These are phyloP conservation scores for Wickerhamomyces strasburgensis DNA, from an alignment of 805 yeast genomes.

Conservation along the genomic window DNA sequence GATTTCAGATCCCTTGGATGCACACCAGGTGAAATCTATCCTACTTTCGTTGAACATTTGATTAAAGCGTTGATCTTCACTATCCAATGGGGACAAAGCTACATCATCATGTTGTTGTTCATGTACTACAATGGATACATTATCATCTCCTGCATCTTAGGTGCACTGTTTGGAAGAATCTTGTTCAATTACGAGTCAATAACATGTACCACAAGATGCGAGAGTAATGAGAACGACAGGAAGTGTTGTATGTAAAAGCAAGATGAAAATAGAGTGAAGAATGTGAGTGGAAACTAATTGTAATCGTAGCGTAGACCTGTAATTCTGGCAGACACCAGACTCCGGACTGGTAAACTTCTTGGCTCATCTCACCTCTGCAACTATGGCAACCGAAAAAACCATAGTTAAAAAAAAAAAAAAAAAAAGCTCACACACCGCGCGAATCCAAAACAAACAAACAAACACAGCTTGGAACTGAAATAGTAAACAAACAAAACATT, in stretches of 20 bases:
- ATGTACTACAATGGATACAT: conserved; percentile 74
- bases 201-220: conserved; percentile 21
- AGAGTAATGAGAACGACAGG: conserved; percentile 27
- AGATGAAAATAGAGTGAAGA: too few relatives aligned
- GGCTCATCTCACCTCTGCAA: neutral
- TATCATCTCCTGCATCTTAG: conserved; percentile 56
- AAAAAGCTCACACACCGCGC: neutral
- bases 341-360: too few relatives aligned
- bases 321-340: too few relatives aligned
- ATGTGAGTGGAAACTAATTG: too few relatives aligned
- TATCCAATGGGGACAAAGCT: conserved; percentile 58
- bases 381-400: neutral
- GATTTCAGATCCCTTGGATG: conserved; percentile 10
- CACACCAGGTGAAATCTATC: conserved; percentile 26
- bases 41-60: conserved; percentile 46
- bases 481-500: neutral
- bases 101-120: conserved; percentile 64
- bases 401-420: too few relatives aligned
- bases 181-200: conserved; percentile 46
- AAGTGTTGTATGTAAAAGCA: conserved; percentile 29
- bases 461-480: neutral
- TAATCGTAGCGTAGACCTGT: too few relatives aligned
- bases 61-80: conserved; percentile 46
- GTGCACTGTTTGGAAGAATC: conserved; percentile 55
- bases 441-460: neutral